These are phyloP conservation scores for Kwoniella heveanensis DNA, from an alignment of 768 basidiomycete species.

Conservation along the genomic window DNA sequence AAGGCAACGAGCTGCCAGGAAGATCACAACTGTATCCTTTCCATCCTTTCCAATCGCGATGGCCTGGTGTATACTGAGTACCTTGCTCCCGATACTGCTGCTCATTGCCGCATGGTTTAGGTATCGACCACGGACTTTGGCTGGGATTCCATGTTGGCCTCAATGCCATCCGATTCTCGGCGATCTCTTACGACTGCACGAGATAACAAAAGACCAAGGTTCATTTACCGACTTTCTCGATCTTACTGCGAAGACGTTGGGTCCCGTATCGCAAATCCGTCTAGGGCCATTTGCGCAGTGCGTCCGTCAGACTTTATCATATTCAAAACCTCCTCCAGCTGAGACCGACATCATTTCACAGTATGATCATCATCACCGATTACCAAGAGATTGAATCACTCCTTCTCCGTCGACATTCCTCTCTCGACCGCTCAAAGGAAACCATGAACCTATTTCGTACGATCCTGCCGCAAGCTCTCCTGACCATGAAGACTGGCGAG, in stretches of 20 bases:
- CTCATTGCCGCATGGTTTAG: neutral
- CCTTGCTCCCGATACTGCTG: neutral
- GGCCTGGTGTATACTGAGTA: neutral
- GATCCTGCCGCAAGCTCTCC: slow-evolving; percentile 41
- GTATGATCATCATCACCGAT: slow-evolving; percentile 38
- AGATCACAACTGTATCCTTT: neutral
- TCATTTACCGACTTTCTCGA: slow-evolving; percentile 13
- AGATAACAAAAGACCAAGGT: neutral
- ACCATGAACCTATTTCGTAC: slow-evolving; percentile 34
- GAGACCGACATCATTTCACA: neutral
- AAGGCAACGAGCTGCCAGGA: neutral
- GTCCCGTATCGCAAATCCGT: slow-evolving; percentile 43
- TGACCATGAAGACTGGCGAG: slow-evolving; percentile 35
- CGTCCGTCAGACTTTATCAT: slow-evolving; percentile 11
- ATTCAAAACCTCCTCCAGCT: neutral
- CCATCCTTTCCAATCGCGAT: neutral
- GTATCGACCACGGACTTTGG: slow-evolving; percentile 1
- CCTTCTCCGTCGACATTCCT: slow-evolving; percentile 21
- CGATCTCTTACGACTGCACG: slow-evolving; percentile 3
- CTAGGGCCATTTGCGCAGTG: slow-evolving; percentile 32
- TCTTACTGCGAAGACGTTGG: slow-evolving; percentile 17
- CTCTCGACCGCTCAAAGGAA: slow-evolving; percentile 38
- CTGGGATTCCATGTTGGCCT: slow-evolving; percentile 17
- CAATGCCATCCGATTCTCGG: slow-evolving; percentile 8
- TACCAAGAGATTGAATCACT: slow-evolving; percentile 34